phyloP scores from a whole-genome alignment of 805 yeast genomes.

The Candida maesae region DNA sequence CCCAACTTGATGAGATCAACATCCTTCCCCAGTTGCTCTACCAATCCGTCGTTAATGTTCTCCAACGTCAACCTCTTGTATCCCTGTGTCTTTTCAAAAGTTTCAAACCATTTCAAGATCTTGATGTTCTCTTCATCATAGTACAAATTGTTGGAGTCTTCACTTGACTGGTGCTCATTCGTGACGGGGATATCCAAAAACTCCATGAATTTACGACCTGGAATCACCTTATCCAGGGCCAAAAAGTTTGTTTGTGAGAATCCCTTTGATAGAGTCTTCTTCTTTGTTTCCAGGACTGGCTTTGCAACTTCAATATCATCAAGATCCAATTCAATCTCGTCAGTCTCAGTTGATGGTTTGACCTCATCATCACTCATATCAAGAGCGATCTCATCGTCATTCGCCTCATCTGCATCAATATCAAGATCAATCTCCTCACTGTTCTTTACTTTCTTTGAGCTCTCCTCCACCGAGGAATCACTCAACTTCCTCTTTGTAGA shows the following conservation, averaged over 20 bases:
- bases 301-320: conserved; percentile 1
- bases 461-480: conserved; percentile 3
- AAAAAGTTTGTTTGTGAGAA: conserved; percentile 47
- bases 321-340: conserved; percentile 35
- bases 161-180: conserved; percentile 14
- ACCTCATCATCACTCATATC: conserved; percentile 22
- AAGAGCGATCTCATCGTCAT: conserved; percentile 28
- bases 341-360: conserved; percentile 17
- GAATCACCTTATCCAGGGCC: conserved; percentile 84
- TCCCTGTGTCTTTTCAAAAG: conserved; percentile 5
- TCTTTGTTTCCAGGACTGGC: not conserved
- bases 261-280: conserved; percentile 9
- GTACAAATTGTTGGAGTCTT: not conserved
- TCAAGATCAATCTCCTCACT: conserved; percentile 28
- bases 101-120: conserved; percentile 20
- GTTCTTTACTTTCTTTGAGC: conserved; percentile 14
- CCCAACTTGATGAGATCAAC: conserved; percentile 8
- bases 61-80: not conserved
- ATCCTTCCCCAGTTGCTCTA: conserved; percentile 20
- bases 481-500: conserved; percentile 15
- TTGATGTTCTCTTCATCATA: conserved; percentile 9
- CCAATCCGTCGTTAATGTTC: conserved; percentile 4
- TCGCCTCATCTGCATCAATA: conserved; percentile 10
- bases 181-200: conserved; percentile 40
- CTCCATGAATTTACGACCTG: conserved; percentile 56